These are phyloP conservation scores for Coemansia sp. DNA, from an alignment of 192 early-diverging fungal species.

Conservation along the genomic window DNA sequence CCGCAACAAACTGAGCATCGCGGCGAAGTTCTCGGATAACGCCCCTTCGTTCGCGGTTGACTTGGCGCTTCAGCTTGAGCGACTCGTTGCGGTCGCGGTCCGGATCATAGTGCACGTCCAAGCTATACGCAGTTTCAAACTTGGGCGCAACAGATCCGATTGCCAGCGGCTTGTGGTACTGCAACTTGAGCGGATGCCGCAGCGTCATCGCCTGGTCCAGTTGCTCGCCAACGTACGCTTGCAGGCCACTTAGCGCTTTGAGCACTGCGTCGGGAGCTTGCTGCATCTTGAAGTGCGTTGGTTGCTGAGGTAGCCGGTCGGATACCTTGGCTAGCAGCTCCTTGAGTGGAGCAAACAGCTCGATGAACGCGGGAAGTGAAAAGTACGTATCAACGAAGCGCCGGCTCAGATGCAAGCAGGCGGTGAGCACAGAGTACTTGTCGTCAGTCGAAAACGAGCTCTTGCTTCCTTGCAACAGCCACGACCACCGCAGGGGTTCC, in stretches of 20 bases:
- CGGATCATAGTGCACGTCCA: slow-evolving; percentile 81
- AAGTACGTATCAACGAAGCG: slow-evolving; percentile 54
- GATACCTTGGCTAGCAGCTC: slow-evolving; percentile 20
- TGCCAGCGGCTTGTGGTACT: slow-evolving; percentile 82
- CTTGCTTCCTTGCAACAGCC: slow-evolving; percentile 14
- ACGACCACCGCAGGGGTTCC: slow-evolving; percentile 32
- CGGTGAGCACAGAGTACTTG: slow-evolving; percentile 31
- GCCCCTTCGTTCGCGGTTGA: slow-evolving; percentile 93
- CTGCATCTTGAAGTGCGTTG: slow-evolving; percentile 28
- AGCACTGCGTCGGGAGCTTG: slow-evolving; percentile 20
- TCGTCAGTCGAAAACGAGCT: slow-evolving; percentile 8
- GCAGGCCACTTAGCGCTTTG: slow-evolving; percentile 13
- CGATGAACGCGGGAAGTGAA: slow-evolving; percentile 64
- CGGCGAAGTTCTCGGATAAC: slow-evolving; percentile 94
- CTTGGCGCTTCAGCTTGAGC: slow-evolving; percentile 75
- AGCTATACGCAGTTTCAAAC: slow-evolving; percentile 86
- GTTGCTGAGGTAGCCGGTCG: slow-evolving; percentile 12
- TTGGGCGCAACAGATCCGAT: slow-evolving; percentile 86
- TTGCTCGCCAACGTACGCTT: slow-evolving; percentile 53
- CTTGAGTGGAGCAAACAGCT: slow-evolving; percentile 56
- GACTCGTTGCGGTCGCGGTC: slow-evolving; percentile 72
- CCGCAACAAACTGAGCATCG: slow-evolving; percentile 85
- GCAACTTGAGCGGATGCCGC: slow-evolving; percentile 76
- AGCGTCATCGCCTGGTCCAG: slow-evolving; percentile 53
- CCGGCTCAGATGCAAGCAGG: slow-evolving; percentile 17